Evolutionary conservation across 1,284 basidiomycete species (phyloP), one percentile per base, ranked within the genome.

Genomic region (Takashimella tepidaria): DNA sequence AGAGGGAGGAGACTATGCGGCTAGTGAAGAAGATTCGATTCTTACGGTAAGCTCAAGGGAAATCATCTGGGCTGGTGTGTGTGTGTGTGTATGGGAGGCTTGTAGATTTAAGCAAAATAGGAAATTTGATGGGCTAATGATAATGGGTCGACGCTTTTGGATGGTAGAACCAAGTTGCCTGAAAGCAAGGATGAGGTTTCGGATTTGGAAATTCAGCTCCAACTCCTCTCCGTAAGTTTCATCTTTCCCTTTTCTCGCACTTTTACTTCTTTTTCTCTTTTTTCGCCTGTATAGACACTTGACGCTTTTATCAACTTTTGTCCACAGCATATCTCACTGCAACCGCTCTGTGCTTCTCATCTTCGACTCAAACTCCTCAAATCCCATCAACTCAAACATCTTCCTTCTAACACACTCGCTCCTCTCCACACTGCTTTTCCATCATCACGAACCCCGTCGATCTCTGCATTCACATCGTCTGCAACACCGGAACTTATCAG

Each of bases 1-100:
- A 85, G 71, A 78, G 82, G 0, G 89, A 89, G 60, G 92, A 96
- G 76, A 81, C 84, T 0, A 88, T 88, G 73, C 88, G 87, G 67
- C 74, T 87, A 13, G 82, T 93, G 50, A 92, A 92, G 78, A 87
- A 84, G 75, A 76, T 93, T 54, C 92, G 88, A 74, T 80, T 79
- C 47, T 70, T 86, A 21, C 78, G 84, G 86, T 87, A 57, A 55
- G 61, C 10, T 13, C 6, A 37, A 16, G 16, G 16, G 31, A 16
- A 37, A 26, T 16, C 16, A 16, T 37, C 31, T 8, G n/a, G n/a
- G n/a, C n/a, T 26, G 19, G 8, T 8, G 31, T 37, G 16, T 37
- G 10, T 8, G 16, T 37, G 31, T 16, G 16, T 37, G 16, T 8
- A 8, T 8, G 8, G 31, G 31, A 37, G 31, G 31, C 8, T 37